Conservation (phyloP, 2,329 filamentous ascomycete species). For the Neofusicoccum parvum region DNA sequence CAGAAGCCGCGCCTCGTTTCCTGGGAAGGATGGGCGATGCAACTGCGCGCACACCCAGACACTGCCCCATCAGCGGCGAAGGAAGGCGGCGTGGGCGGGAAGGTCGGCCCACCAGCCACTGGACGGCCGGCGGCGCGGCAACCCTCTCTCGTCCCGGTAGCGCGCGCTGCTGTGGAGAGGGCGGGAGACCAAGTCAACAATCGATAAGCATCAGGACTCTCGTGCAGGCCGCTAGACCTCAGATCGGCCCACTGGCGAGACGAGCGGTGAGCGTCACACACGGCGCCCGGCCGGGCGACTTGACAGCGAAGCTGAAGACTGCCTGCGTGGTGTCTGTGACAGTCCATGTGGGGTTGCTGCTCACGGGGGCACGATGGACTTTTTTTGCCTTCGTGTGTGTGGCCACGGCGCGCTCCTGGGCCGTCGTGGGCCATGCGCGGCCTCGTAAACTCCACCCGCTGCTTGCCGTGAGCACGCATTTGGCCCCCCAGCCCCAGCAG, state of each 20-base stretch:
- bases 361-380: conserved; percentile 3
- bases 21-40: neutral
- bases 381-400: neutral
- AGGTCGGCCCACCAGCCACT: neutral
- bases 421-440: neutral
- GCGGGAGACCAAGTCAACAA: neutral
- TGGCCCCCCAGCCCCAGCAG: neutral
- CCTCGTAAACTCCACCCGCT: neutral
- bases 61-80: neutral
- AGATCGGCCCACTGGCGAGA: conserved; percentile 3
- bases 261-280: conserved; percentile 19
- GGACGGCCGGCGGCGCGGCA: neutral
- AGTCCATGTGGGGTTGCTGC: conserved; percentile 4
- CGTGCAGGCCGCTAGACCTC: neutral
- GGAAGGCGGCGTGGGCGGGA: neutral
- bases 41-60: neutral
- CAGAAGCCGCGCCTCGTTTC: neutral
- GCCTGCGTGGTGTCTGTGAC: conserved; percentile 13
- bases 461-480: neutral
- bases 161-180: neutral
- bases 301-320: conserved; percentile 18
- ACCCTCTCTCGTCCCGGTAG: too few relatives aligned
- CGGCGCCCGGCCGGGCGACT: conserved; percentile 3
- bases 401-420: too few relatives aligned
- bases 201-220: conserved; percentile 7